phyloP scores from a whole-genome alignment of 2,329 filamentous ascomycete genomes.

The Daldinia eschscholtzii region DNA sequence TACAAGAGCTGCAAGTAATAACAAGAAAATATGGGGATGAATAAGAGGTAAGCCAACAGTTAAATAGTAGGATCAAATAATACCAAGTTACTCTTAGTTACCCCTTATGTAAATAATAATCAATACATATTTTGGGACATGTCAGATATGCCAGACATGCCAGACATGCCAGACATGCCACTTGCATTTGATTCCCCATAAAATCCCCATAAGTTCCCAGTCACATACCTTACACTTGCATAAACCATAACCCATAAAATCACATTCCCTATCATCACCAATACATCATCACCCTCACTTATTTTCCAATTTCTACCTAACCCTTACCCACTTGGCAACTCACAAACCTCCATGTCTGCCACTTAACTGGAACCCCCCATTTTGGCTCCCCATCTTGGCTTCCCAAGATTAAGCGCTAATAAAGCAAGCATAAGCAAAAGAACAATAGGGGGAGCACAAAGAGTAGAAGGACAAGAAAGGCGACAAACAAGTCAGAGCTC shows the following conservation, averaged over 20 bases:
- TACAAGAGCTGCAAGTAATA: constrained; percentile 1
- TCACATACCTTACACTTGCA: constrained; percentile 20
- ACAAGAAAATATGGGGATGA: background rate
- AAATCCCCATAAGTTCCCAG: no score
- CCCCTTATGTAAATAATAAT: no score
- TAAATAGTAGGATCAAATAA: background rate
- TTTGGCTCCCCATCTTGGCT: constrained; percentile 4
- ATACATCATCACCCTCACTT: constrained; percentile 25
- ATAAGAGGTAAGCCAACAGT: background rate
- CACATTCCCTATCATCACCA: constrained; percentile 24
- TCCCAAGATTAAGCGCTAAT: background rate
- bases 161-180: no score
- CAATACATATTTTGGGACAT: no score
- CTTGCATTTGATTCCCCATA: no score
- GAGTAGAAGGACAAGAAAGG: background rate
- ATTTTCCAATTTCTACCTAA: constrained; percentile 6
- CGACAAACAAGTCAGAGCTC: constrained; percentile 12
- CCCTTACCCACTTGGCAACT: background rate
- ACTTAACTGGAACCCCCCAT: background rate
- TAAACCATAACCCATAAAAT: constrained; percentile 22
- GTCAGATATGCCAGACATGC: no score
- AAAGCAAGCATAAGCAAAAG: background rate
- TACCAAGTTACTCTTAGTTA: background rate
- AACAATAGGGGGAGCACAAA: background rate
- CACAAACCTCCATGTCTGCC: background rate